phyloP scores from a whole-genome alignment of 805 yeast genomes.

The Ogataea angusta region DNA sequence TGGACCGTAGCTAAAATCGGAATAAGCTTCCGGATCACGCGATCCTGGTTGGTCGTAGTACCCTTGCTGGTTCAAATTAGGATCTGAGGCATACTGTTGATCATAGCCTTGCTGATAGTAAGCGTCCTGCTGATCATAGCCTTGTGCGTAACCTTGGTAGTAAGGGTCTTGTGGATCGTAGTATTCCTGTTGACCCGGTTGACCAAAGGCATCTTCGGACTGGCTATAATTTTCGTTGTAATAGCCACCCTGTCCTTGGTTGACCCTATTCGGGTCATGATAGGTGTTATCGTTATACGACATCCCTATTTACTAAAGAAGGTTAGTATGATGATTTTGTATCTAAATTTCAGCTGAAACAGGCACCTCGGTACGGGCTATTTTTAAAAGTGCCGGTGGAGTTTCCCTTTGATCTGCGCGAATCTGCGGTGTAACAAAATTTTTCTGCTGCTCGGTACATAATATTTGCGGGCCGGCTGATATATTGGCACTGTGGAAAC shows the following conservation, averaged over 20 bases:
- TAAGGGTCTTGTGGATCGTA: constrained; percentile 30
- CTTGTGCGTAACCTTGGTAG: constrained; percentile 36
- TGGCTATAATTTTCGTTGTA: constrained; percentile 28
- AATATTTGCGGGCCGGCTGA: constrained; percentile 9
- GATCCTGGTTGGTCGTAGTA: constrained; percentile 52
- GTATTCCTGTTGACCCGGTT: constrained; percentile 28
- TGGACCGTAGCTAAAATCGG: constrained; percentile 58
- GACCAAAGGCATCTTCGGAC: constrained; percentile 23
- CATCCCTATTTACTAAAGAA: constrained; percentile 36
- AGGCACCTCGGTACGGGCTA: not conserved
- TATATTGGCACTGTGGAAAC: not conserved
- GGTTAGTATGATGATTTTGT: constrained; percentile 1
- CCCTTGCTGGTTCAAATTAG: constrained; percentile 39
- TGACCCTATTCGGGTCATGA: constrained; percentile 39
- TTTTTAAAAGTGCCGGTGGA: not conserved
- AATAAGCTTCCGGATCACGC: constrained; percentile 54
- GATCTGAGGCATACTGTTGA: constrained; percentile 41
- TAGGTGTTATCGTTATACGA: constrained; percentile 53
- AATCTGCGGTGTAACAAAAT: constrained; percentile 8
- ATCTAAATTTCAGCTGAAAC: constrained; percentile 13
- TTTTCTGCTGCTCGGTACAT: constrained; percentile 11
- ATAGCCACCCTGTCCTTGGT: constrained; percentile 24
- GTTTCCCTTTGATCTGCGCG: constrained; percentile 7
- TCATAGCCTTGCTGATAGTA: constrained; percentile 46
- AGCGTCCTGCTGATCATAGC: constrained; percentile 28